phyloP scores from a whole-genome alignment of 495 filamentous ascomycete genomes.

The Hypomontagnella submonticulosa region DNA sequence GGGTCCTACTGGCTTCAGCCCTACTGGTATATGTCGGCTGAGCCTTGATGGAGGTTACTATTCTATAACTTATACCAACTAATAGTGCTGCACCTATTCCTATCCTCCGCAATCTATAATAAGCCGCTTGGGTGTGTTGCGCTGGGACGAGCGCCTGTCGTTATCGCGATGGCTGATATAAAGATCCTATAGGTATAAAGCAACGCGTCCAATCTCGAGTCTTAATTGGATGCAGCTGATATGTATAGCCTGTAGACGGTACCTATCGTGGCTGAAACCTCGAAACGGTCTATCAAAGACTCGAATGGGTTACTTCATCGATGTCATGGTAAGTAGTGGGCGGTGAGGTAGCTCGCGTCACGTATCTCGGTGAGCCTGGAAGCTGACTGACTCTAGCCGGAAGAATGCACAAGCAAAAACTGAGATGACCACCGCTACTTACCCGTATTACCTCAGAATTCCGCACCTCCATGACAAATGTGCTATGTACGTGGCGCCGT shows the following conservation, averaged over 20 bases:
- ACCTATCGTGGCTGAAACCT: conserved; percentile 23
- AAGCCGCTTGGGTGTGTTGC: conserved; percentile 4
- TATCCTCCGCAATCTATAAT: conserved; percentile 7
- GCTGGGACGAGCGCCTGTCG: not conserved
- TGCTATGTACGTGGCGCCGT: conserved; percentile 10
- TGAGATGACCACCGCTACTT: too few species aligned
- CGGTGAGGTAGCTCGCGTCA: not conserved
- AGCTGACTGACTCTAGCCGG: not conserved
- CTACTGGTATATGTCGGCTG: conserved; percentile 2
- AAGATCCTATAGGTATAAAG: not conserved
- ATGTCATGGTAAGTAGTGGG: conserved; percentile 8
- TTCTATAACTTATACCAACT: not conserved
- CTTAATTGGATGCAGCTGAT: conserved; percentile 15
- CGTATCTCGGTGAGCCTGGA: conserved; percentile 2
- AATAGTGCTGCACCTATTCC: not conserved
- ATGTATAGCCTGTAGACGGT: not conserved
- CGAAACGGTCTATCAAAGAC: conserved; percentile 14
- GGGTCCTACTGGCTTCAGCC: conserved; percentile 15
- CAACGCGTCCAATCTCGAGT: not conserved
- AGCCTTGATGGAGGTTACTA: conserved; percentile 7
- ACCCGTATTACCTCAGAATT: conserved; percentile 6
- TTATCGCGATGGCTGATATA: conserved; percentile 12
- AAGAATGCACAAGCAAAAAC: not conserved
- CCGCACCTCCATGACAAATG: not conserved
- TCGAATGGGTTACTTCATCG: conserved; percentile 1